These are phyloP conservation scores for Cladorrhinum sp. DNA, from an alignment of 2,329 filamentous ascomycete genomes.

Conservation along the genomic window DNA sequence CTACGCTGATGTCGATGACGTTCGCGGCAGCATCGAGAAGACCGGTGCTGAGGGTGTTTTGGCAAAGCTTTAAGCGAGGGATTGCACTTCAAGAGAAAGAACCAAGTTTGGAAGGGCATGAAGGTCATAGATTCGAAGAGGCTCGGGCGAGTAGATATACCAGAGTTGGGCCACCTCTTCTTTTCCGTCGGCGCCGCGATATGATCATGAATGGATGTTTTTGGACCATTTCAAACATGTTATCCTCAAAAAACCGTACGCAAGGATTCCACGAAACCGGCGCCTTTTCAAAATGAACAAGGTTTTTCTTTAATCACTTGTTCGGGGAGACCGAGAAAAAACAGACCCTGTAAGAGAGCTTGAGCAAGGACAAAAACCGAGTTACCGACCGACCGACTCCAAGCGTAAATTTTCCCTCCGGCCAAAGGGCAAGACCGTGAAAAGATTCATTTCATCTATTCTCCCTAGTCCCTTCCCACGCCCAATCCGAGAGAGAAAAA, in stretches of 20 bases:
- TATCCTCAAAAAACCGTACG: constrained; percentile 13
- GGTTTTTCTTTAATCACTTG: constrained; percentile 24
- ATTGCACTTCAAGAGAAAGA: neutral
- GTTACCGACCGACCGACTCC: constrained; percentile 32
- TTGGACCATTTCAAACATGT: constrained; percentile 27
- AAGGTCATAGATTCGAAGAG: neutral
- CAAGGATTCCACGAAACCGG: constrained; percentile 31
- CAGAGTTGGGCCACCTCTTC: neutral
- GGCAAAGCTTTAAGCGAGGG: constrained; percentile 45
- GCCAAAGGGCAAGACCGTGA: constrained; percentile 23
- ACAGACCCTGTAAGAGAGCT: constrained; percentile 27
- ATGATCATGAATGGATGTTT: constrained; percentile 2
- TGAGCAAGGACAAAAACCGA: constrained; percentile 28
- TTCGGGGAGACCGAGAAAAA: constrained; percentile 23
- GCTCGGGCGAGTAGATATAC: neutral
- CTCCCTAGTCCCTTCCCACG: constrained; percentile 17
- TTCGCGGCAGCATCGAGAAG: constrained; percentile 43
- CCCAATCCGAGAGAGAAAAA: constrained; percentile 16
- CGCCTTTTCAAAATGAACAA: constrained; percentile 26
- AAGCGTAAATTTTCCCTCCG: constrained; percentile 25
- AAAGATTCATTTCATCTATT: constrained; percentile 26
- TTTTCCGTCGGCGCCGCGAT: neutral
- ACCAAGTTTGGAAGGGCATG: neutral
- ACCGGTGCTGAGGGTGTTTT: constrained; percentile 55
- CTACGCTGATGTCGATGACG: constrained; percentile 73